Conservation (phyloP, 306 rosid genomes). For the Ormosia emarginata region DNA sequence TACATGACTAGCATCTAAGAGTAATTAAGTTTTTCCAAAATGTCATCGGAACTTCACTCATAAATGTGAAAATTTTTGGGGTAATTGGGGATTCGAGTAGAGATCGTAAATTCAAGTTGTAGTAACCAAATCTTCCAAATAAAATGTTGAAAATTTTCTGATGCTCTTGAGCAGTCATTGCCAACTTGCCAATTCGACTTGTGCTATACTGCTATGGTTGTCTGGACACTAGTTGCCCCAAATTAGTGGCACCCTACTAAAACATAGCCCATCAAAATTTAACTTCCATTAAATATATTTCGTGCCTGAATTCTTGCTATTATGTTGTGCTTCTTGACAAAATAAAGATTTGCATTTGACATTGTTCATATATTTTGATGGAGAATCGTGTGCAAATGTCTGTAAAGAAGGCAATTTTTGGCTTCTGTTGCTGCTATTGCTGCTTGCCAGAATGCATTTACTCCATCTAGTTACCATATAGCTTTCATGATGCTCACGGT, state of each 20-base stretch:
- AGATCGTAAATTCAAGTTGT: too few relatives aligned
- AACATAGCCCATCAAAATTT: background rate
- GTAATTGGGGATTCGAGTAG: too few relatives aligned
- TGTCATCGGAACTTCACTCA: background rate
- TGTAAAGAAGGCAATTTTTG: background rate
- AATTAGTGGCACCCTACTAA: background rate
- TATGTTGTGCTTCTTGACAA: too few relatives aligned
- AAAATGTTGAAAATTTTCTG: background rate
- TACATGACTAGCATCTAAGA: background rate
- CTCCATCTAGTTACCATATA: background rate
- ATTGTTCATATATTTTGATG: conserved; percentile 73
- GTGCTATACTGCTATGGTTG: background rate
- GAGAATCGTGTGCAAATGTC: background rate
- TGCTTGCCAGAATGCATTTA: background rate
- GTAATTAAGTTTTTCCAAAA: background rate
- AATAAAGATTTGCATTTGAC: conserved; percentile 61
- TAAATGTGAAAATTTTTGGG: background rate
- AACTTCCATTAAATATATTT: background rate
- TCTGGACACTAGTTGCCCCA: background rate
- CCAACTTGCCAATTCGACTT: background rate
- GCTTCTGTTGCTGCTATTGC: background rate
- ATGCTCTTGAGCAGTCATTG: background rate
- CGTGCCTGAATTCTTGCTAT: too few relatives aligned
- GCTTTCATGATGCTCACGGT: background rate
- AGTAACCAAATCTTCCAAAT: background rate